Percentiles rank a stretch among this genome's conserved stretches.
Conservation (phyloP, 78 protist species). For the Diacronema lutheri region DNA sequence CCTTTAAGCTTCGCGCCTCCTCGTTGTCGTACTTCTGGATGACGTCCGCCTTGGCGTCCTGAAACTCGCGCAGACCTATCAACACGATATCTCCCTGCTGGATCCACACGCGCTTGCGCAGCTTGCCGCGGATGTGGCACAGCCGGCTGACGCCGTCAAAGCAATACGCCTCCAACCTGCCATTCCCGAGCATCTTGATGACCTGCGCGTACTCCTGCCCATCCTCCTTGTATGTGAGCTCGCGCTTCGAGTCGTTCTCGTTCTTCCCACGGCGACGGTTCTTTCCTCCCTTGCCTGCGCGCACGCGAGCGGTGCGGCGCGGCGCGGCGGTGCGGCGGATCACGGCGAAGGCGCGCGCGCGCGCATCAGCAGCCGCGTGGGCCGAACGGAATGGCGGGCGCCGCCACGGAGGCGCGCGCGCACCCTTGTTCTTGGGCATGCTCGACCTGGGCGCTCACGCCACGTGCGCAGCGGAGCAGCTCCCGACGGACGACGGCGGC, state of each 20-base stretch:
- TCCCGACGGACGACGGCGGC: no score
- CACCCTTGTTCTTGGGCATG: constrained; percentile 87
- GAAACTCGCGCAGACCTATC: constrained; percentile 90
- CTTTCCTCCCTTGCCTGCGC: constrained; percentile 88
- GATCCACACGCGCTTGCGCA: constrained; percentile 84
- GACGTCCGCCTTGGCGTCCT: constrained; percentile 94
- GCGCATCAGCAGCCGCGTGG: no score
- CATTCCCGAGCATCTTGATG: constrained; percentile 93
- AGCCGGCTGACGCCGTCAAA: constrained; percentile 88
- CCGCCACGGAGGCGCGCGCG: not conserved
- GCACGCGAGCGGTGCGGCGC: no score
- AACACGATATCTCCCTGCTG: constrained; percentile 90
- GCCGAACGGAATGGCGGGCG: no score
- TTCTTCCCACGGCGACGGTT: constrained; percentile 92
- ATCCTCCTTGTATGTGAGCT: constrained; percentile 92
- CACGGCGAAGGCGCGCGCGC: no score
- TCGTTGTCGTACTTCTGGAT: constrained; percentile 88
- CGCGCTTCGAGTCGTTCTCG: constrained; percentile 83
- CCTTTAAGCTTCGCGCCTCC: constrained; percentile 88
- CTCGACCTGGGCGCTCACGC: no score
- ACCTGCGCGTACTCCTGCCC: constrained; percentile 97
- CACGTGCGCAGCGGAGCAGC: no score
- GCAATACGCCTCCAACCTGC: constrained; percentile 91
- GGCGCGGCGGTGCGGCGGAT: no score
- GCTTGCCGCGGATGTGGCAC: constrained; percentile 94